Evolutionary conservation across 306 rosid species (phyloP).

Genomic region (Arachis stenosperma): DNA sequence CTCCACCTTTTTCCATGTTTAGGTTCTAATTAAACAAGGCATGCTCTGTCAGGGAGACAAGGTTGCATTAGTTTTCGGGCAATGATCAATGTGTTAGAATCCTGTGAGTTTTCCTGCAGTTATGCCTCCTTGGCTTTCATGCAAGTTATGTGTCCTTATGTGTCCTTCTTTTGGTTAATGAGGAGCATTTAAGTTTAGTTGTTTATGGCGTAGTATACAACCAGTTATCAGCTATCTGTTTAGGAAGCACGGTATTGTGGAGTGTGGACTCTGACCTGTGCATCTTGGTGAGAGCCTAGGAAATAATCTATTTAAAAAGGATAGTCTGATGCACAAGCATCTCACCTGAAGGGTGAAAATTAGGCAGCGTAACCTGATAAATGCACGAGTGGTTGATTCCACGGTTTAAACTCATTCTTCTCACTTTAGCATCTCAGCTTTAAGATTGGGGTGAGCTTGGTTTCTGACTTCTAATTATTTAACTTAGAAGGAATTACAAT

Average conservation of each 20-base stretch:
- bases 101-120: constrained; percentile 18
- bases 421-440: constrained; percentile 12
- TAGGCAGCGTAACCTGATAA: no score
- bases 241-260: constrained; percentile 18
- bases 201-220: background rate
- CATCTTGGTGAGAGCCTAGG: constrained; percentile 16
- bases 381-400: no score
- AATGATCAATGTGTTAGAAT: constrained; percentile 12
- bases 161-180: constrained; percentile 7
- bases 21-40: constrained; percentile 42
- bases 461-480: constrained; percentile 23
- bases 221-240: constrained; percentile 6
- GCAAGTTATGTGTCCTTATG: background rate
- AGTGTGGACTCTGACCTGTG: constrained; percentile 18
- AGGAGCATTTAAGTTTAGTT: constrained; percentile 1
- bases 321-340: no score
- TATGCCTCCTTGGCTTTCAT: constrained; percentile 3
- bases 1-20: constrained; percentile 51
- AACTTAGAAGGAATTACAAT: background rate
- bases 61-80: constrained; percentile 50
- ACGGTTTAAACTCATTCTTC: background rate
- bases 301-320: background rate
- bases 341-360: no score
- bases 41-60: constrained; percentile 38
- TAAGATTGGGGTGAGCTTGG: background rate